Conservation (phyloP, 1,284 basidiomycete genomes). For the Heliocybe sulcata region DNA sequence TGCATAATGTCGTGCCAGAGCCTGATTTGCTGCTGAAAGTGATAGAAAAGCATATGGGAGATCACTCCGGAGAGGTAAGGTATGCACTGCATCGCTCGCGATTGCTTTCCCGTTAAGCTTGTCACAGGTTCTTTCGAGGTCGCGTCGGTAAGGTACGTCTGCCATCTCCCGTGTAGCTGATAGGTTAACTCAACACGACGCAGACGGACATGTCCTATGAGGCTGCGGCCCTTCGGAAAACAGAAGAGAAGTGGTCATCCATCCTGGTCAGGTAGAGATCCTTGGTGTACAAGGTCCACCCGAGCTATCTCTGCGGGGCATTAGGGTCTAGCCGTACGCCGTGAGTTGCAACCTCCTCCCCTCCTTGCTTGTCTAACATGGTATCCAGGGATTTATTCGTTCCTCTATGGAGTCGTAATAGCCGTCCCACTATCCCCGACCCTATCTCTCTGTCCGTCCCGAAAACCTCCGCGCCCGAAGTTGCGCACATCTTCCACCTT, state of each 20-base stretch:
- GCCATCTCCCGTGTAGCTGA: neutral
- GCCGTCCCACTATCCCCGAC: constrained; percentile 11
- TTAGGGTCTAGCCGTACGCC: constrained; percentile 69
- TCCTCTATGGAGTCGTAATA: constrained; percentile 15
- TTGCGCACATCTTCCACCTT: constrained; percentile 64
- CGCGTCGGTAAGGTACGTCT: constrained; percentile 36
- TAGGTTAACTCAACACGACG: neutral
- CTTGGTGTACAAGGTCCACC: constrained; percentile 59
- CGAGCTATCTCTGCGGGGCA: constrained; percentile 48
- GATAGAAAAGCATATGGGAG: constrained; percentile 59
- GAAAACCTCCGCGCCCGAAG: constrained; percentile 51
- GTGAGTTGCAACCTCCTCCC: constrained; percentile 33
- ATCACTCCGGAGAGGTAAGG: constrained; percentile 75
- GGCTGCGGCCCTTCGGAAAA: constrained; percentile 62
- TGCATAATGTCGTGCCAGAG: constrained; percentile 60
- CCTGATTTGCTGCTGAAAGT: constrained; percentile 70
- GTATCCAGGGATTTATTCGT: constrained; percentile 54
- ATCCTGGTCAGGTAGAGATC: constrained; percentile 48
- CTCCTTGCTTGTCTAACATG: neutral
- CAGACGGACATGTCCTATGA: constrained; percentile 51
- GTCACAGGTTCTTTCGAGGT: constrained; percentile 71
- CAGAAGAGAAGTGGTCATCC: constrained; percentile 67
- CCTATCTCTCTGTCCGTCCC: constrained; percentile 43
- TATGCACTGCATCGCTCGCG: constrained; percentile 21
- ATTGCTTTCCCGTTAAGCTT: neutral